Percentiles rank a stretch among this genome's conserved stretches.
Conservation (phyloP, 345 rosid species). For the Passiflora organensis region DNA sequence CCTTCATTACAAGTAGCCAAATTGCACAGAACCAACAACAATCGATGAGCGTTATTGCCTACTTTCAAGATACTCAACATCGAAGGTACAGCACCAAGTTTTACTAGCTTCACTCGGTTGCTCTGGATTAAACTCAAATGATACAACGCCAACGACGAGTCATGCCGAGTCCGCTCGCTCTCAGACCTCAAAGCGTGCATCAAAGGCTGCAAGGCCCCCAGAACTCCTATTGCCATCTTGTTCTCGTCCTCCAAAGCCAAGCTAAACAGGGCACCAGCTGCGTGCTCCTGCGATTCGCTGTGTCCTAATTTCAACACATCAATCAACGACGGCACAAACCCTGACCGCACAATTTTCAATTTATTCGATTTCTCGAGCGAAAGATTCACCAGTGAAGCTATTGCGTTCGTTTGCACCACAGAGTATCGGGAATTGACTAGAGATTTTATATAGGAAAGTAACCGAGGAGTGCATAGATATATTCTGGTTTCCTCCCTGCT, state of each 20-base stretch:
- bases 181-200: conserved; percentile 26
- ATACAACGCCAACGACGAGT: conserved; percentile 27
- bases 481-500: conserved; percentile 18
- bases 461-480: conserved; percentile 10
- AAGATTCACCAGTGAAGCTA: conserved; percentile 27
- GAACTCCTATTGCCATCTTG: conserved; percentile 32
- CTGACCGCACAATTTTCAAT: conserved; percentile 26
- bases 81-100: conserved; percentile 23
- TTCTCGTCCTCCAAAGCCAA: conserved; percentile 28
- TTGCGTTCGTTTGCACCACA: conserved; percentile 19
- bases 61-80: conserved; percentile 19
- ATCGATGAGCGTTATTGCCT: conserved; percentile 11
- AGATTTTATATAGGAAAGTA: conserved; percentile 14
- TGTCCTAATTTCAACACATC: conserved; percentile 23
- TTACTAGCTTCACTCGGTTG: conserved; percentile 26
- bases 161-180: conserved; percentile 25
- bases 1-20: conserved; percentile 27
- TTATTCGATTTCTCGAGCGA: conserved; percentile 26
- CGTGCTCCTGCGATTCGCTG: conserved; percentile 26
- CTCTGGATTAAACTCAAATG: conserved; percentile 25
- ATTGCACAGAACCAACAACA: conserved; percentile 23
- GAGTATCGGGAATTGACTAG: conserved; percentile 14
- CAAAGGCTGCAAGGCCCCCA: conserved; percentile 30
- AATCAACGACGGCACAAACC: conserved; percentile 26
- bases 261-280: conserved; percentile 30